These are phyloP conservation scores for Colletotrichum musae DNA, from an alignment of 2,329 filamentous ascomycete genomes.

Conservation along the genomic window DNA sequence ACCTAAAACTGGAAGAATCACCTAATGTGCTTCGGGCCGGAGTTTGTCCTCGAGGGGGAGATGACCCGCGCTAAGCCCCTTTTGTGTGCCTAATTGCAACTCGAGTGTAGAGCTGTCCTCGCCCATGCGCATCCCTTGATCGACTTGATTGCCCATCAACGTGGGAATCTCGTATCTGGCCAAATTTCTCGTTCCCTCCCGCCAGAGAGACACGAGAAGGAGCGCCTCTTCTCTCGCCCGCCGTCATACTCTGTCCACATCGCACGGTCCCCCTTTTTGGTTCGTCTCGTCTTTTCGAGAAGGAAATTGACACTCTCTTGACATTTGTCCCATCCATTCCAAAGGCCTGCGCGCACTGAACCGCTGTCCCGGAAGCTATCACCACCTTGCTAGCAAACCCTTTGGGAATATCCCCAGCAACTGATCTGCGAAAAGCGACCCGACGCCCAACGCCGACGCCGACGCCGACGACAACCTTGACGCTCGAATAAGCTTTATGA, in stretches of 20 bases:
- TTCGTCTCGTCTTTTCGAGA: neutral
- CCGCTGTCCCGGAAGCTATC: constrained; percentile 4
- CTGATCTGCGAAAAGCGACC: constrained; percentile 19
- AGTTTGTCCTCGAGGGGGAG: constrained; percentile 34
- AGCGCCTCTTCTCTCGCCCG: constrained; percentile 18
- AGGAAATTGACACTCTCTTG: constrained; percentile 12
- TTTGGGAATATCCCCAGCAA: neutral
- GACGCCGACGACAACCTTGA: constrained; percentile 19
- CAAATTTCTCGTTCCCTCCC: constrained; percentile 37
- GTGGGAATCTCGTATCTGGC: constrained; percentile 39
- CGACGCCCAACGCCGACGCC: constrained; percentile 4
- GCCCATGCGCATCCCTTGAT: constrained; percentile 39
- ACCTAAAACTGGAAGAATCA: neutral
- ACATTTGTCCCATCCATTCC: constrained; percentile 1
- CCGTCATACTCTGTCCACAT: constrained; percentile 22
- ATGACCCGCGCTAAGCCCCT: constrained; percentile 36
- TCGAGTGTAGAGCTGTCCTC: constrained; percentile 39
- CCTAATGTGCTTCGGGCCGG: constrained; percentile 22
- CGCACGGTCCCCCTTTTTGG: neutral
- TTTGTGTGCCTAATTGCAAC: constrained; percentile 32
- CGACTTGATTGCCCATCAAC: constrained; percentile 28
- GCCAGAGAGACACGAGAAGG: constrained; percentile 32
- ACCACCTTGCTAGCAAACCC: neutral
- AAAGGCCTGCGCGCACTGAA: constrained; percentile 17
- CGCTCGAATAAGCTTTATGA: constrained; percentile 35